Conservation (phyloP, 2,329 filamentous ascomycete species). For the Claviceps sp. region DNA sequence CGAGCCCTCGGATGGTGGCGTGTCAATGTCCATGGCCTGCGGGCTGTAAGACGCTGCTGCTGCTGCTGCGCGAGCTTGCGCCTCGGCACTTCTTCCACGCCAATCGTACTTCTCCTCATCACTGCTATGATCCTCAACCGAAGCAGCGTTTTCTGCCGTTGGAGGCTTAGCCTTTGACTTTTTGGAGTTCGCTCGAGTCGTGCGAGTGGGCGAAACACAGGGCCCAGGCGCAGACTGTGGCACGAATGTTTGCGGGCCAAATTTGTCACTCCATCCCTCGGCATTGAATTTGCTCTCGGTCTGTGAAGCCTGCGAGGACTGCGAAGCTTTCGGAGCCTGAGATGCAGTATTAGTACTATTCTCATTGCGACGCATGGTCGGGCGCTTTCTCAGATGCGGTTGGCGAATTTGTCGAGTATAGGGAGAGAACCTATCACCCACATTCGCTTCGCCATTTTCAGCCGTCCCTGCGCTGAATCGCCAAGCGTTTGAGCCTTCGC, state of each 20-base stretch:
- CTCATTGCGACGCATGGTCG: constrained; percentile 10
- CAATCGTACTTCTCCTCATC: constrained; percentile 26
- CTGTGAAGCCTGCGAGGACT: constrained; percentile 10
- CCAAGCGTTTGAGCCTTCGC: constrained; percentile 31
- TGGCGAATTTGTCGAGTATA: constrained; percentile 25
- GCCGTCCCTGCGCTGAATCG: constrained; percentile 38
- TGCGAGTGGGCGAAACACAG: constrained; percentile 31
- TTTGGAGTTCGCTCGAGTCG: constrained; percentile 34
- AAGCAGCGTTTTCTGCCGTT: constrained; percentile 29
- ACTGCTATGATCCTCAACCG: constrained; percentile 34
- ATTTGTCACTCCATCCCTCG: constrained; percentile 39
- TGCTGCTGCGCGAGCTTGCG: constrained; percentile 10
- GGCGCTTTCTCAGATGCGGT: constrained; percentile 21
- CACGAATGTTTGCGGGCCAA: constrained; percentile 40
- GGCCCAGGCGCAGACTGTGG: constrained; percentile 26
- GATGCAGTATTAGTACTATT: constrained; percentile 12
- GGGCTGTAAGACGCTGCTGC: constrained; percentile 29
- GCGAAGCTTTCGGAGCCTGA: constrained; percentile 9
- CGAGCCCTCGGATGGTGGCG: constrained; percentile 24
- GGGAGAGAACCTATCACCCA: constrained; percentile 24
- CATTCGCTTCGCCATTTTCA: constrained; percentile 13
- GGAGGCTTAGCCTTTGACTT: constrained; percentile 45
- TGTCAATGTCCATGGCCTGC: constrained; percentile 54
- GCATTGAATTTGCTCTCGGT: constrained; percentile 31
- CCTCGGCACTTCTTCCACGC: constrained; percentile 20